Evolutionary conservation across 1,284 basidiomycete genomes (phyloP).

Genomic region (Testicularia cyperi): DNA sequence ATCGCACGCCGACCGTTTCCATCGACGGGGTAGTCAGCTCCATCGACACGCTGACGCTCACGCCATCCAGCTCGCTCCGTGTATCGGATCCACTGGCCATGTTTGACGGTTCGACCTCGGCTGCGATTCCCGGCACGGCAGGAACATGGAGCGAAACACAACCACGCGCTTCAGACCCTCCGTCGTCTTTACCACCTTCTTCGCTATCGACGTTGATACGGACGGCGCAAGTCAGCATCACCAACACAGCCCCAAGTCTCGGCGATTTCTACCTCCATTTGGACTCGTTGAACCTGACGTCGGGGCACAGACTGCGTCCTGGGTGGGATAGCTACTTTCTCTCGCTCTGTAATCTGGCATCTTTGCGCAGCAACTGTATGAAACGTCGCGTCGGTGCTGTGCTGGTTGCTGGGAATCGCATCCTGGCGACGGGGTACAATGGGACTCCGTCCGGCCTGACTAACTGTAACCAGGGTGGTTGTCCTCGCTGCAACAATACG

Average conservation of each 20-base stretch:
- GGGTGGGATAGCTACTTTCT: slow-evolving; percentile 59
- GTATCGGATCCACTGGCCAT: too few relatives aligned
- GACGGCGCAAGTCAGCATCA: slow-evolving; percentile 68
- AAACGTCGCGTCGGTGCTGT: slow-evolving; percentile 93
- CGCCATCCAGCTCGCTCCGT: too few relatives aligned
- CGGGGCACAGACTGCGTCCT: slow-evolving; percentile 73
- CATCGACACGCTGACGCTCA: too few relatives aligned
- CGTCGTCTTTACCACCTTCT: too few relatives aligned
- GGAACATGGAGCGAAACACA: too few relatives aligned
- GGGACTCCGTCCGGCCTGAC: slow-evolving; percentile 85
- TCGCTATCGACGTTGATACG: too few relatives aligned
- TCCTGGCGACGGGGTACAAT: slow-evolving; percentile 97
- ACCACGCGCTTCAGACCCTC: too few relatives aligned
- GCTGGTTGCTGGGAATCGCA: slow-evolving; percentile 76
- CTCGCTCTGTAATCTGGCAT: slow-evolving; percentile 55
- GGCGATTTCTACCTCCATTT: slow-evolving; percentile 69
- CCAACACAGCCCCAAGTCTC: slow-evolving; percentile 71
- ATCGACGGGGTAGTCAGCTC: too few relatives aligned
- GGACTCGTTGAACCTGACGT: slow-evolving; percentile 71
- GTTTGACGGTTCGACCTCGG: too few relatives aligned
- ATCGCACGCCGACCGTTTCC: too few relatives aligned
- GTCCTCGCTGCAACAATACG: slow-evolving; percentile 52
- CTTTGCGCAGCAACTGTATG: slow-evolving; percentile 67
- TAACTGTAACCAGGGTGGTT: slow-evolving; percentile 60
- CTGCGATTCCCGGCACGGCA: too few relatives aligned